phyloP scores from a whole-genome alignment of 2,329 filamentous ascomycete genomes.

The Thelonectria discophora region DNA sequence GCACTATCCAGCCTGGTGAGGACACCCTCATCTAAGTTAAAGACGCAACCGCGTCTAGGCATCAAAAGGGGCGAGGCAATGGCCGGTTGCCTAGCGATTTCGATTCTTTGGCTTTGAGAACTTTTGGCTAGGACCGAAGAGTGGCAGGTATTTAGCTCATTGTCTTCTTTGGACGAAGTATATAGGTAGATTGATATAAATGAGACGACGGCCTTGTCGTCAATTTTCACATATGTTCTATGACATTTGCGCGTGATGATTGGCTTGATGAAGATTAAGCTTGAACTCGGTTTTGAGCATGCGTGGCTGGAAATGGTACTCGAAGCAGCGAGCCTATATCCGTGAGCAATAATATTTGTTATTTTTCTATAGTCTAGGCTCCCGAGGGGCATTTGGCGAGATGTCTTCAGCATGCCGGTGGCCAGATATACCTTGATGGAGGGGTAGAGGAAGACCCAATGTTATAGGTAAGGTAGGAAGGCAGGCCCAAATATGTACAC shows the following conservation, averaged over 20 bases:
- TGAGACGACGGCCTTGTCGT: background rate
- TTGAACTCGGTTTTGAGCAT: background rate
- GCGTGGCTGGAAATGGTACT: background rate
- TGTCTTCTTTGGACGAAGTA: background rate
- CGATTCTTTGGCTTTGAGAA: constrained; percentile 1
- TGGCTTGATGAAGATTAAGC: background rate
- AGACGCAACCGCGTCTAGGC: background rate
- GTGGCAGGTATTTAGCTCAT: background rate
- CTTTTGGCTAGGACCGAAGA: background rate
- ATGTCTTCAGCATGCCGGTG: too few relatives aligned
- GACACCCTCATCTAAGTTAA: constrained; percentile 36
- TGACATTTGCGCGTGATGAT: background rate
- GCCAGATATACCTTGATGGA: too few relatives aligned
- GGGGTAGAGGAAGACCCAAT: too few relatives aligned
- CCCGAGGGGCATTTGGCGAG: too few relatives aligned
- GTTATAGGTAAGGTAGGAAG: too few relatives aligned
- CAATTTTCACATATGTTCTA: background rate
- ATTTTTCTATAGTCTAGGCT: too few relatives aligned
- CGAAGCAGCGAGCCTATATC: too few relatives aligned
- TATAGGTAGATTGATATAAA: constrained; percentile 11
- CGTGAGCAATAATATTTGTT: too few relatives aligned
- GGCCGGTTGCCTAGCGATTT: background rate
- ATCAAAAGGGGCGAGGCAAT: background rate
- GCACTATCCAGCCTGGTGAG: constrained; percentile 67
- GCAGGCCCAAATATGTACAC: too few relatives aligned